Conservation (phyloP, 495 filamentous ascomycete genomes). For the Cairneyella variabilis region DNA sequence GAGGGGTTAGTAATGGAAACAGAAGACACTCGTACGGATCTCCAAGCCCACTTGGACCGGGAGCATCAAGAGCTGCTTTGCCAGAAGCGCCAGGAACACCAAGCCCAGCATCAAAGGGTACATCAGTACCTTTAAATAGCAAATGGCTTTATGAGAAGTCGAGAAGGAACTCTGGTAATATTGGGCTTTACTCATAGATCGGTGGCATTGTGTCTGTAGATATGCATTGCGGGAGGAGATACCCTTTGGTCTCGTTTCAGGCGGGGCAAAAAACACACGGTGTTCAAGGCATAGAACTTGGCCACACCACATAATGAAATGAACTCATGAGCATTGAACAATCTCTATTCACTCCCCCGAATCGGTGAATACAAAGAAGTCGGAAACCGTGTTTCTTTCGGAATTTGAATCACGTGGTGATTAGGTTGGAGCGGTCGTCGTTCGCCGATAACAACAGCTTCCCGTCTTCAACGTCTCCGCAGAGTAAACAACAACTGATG, state of each 20-base stretch:
- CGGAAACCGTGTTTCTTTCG: too few relatives aligned
- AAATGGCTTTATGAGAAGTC: constrained; percentile 90
- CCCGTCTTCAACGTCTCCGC: not conserved
- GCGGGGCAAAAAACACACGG: not conserved
- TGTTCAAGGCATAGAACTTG: not conserved
- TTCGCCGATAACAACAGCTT: too few relatives aligned
- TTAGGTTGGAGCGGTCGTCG: not conserved
- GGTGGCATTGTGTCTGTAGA: not conserved
- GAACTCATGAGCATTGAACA: too few relatives aligned
- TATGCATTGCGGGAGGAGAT: constrained; percentile 18
- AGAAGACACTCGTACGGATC: constrained; percentile 63
- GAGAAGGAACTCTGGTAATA: constrained; percentile 41
- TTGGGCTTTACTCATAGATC: constrained; percentile 26
- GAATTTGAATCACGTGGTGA: constrained; percentile 9
- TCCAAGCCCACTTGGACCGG: constrained; percentile 42
- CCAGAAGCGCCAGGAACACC: constrained; percentile 52
- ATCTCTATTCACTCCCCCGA: too few relatives aligned
- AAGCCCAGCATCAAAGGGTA: constrained; percentile 60
- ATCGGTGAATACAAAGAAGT: too few relatives aligned
- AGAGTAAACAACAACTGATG: constrained; percentile 13
- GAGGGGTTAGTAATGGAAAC: constrained; percentile 41
- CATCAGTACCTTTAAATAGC: constrained; percentile 71
- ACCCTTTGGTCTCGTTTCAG: constrained; percentile 16
- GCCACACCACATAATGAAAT: too few relatives aligned
- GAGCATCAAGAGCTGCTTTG: constrained; percentile 29